These are phyloP conservation scores for Botrytis aclada DNA, from an alignment of 2,329 filamentous ascomycete species.

Conservation along the genomic window DNA sequence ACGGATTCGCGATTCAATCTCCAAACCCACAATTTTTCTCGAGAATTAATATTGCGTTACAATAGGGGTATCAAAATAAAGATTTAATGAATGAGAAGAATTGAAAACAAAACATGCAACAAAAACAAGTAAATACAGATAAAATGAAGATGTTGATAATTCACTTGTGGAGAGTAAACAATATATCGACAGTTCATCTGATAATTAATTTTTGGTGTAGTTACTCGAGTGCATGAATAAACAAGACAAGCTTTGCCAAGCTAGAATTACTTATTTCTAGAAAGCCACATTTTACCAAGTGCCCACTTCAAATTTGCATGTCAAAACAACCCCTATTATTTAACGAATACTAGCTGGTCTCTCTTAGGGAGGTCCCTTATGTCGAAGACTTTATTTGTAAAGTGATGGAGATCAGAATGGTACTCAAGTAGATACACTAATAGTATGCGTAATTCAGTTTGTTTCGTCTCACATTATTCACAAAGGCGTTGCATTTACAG, in stretches of 20 bases:
- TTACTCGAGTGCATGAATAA: neutral
- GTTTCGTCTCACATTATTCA: neutral
- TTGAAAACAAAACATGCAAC: neutral
- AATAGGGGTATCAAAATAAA: neutral
- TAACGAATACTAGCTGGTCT: neutral
- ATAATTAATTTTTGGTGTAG: neutral
- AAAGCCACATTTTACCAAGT: neutral
- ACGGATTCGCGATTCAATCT: neutral
- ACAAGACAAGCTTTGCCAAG: slow-evolving; percentile 7
- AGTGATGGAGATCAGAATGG: neutral
- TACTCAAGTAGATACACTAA: neutral
- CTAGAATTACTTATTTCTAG: neutral
- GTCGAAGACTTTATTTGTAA: neutral
- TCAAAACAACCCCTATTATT: neutral
- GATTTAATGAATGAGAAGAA: neutral
- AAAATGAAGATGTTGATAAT: neutral
- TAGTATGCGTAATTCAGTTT: neutral
- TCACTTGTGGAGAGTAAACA: neutral
- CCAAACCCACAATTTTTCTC: neutral
- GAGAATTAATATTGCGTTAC: neutral
- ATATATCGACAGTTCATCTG: neutral
- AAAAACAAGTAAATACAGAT: neutral
- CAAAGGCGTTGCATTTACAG: neutral
- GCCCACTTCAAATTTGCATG: neutral
- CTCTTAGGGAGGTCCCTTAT: neutral